phyloP scores from a whole-genome alignment of 2,329 filamentous ascomycete species.

The Colletotrichum graminicola region DNA sequence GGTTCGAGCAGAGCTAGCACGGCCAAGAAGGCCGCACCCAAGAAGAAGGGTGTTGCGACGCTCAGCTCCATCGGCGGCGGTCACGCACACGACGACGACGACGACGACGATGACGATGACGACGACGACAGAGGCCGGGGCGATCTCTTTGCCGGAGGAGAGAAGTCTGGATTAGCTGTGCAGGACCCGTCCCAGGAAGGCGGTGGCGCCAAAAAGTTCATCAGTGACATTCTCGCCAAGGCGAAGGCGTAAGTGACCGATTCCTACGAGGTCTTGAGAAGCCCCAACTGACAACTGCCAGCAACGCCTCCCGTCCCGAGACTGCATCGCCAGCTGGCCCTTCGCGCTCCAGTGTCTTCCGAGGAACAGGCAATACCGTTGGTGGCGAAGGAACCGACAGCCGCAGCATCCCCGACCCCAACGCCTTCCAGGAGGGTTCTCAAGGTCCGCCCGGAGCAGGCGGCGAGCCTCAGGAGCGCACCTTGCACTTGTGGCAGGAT shows the following conservation, averaged over 20 bases:
- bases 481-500: slow-evolving; percentile 84
- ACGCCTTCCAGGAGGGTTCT: slow-evolving; percentile 47
- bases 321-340: slow-evolving; percentile 62
- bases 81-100: slow-evolving; percentile 70
- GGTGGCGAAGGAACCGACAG: slow-evolving; percentile 83
- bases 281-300: slow-evolving; percentile 48
- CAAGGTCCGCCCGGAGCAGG: slow-evolving; percentile 49
- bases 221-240: slow-evolving; percentile 74
- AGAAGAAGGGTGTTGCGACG: slow-evolving; percentile 72
- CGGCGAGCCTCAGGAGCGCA: slow-evolving; percentile 71
- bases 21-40: slow-evolving; percentile 59
- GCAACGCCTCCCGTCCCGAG: slow-evolving; percentile 71
- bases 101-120: slow-evolving; percentile 66
- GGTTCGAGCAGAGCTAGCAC: slow-evolving; percentile 43
- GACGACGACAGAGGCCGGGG: slow-evolving; percentile 70
- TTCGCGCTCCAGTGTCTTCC: slow-evolving; percentile 69
- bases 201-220: slow-evolving; percentile 64
- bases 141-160: slow-evolving; percentile 85
- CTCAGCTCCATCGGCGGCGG: slow-evolving; percentile 66
- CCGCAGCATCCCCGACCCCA: slow-evolving; percentile 74
- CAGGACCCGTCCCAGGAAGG: slow-evolving; percentile 68
- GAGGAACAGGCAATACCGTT: slow-evolving; percentile 79
- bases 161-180: slow-evolving; percentile 81
- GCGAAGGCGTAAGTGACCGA: slow-evolving; percentile 66
- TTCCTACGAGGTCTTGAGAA: neutral